Conservation (phyloP, 2,329 filamentous ascomycete species). For the Alternaria infectoria region DNA sequence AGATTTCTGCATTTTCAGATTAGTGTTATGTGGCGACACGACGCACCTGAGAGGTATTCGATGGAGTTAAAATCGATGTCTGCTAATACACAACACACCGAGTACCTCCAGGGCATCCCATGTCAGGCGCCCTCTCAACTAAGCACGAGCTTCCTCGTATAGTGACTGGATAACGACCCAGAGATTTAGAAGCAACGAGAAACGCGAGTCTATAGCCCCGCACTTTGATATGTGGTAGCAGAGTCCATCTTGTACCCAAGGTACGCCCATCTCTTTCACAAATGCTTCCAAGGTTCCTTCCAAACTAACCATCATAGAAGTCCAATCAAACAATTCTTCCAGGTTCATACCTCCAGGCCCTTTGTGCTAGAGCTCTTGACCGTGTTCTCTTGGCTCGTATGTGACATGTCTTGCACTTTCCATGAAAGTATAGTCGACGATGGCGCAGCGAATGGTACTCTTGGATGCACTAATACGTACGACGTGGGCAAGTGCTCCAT, state of each 20-base stretch:
- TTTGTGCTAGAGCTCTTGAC: background rate
- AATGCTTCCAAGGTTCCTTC: background rate
- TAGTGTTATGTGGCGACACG: background rate
- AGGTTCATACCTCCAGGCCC: background rate
- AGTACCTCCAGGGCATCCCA: background rate
- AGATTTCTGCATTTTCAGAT: background rate
- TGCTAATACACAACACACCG: background rate
- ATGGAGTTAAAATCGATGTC: rapidly evolving
- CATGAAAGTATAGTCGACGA: background rate
- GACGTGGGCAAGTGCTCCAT: background rate
- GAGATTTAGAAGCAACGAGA: background rate
- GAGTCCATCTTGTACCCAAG: background rate
- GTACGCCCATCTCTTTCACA: background rate
- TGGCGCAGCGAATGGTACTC: background rate
- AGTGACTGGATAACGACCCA: background rate
- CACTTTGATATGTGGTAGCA: background rate
- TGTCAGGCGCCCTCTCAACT: background rate
- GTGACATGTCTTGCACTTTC: background rate
- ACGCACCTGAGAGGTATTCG: background rate
- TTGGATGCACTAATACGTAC: background rate
- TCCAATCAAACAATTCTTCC: background rate
- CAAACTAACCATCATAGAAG: background rate
- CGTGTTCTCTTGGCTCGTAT: background rate
- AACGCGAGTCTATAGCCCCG: background rate
- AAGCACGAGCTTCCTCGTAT: background rate